Evolutionary conservation across 1,139 yeast species (phyloP).

Genomic region (Hansenula anomala): DNA sequence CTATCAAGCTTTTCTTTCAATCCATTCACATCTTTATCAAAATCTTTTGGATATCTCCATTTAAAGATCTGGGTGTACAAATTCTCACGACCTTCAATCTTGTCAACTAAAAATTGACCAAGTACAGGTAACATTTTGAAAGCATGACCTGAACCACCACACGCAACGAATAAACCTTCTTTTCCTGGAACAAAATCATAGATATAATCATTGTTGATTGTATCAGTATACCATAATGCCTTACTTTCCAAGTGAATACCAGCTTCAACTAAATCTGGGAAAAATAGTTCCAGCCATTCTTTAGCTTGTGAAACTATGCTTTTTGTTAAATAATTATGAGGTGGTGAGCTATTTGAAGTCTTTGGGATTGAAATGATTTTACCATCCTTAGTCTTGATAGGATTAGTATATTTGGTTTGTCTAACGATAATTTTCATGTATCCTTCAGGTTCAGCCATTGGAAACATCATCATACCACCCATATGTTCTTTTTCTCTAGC

Average conservation of each 20-base stretch:
- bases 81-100: conserved; percentile 22
- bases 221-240: conserved; percentile 39
- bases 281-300: conserved; percentile 17
- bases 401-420: conserved; percentile 26
- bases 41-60: conserved; percentile 27
- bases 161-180: conserved; percentile 33
- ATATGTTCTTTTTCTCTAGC: conserved; percentile 13
- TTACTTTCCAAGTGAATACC: conserved; percentile 22
- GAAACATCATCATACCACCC: conserved; percentile 27
- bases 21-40: neutral
- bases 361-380: conserved; percentile 21
- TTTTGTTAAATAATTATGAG: conserved; percentile 13
- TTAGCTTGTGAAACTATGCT: conserved; percentile 21
- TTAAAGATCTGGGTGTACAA: conserved; percentile 23
- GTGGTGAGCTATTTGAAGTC: conserved; percentile 14
- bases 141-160: conserved; percentile 41
- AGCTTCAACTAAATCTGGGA: conserved; percentile 22
- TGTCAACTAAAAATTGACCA: conserved; percentile 27
- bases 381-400: conserved; percentile 7
- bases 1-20: conserved; percentile 19
- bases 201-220: conserved; percentile 35
- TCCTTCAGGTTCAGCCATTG: conserved; percentile 20
- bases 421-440: conserved; percentile 14
- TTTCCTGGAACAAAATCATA: conserved; percentile 34
- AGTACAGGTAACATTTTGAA: conserved; percentile 32